Base-by-base conservation (phyloP, 2,329 filamentous ascomycete genomes). In the Cladosporium sp. region DNA sequence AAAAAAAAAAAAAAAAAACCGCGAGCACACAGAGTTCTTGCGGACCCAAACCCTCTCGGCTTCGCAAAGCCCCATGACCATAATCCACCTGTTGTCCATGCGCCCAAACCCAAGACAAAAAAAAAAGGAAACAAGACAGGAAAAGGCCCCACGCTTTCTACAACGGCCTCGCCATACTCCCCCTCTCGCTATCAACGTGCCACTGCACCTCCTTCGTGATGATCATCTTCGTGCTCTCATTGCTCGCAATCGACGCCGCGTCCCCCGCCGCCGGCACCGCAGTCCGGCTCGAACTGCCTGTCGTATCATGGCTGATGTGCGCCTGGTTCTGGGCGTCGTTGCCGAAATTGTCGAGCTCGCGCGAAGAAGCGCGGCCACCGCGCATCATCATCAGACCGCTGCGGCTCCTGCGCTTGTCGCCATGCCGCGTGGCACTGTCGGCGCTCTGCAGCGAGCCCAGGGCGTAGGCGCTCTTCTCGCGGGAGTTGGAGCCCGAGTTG, bases 171-270 rank as follows among this genome's bases (percentile, higher is more conserved):
- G 31, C 31, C 28, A 55, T 21, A 55, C 55, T 52, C 16, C 61
- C 61, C 50, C 26, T 28, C 50, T 63, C 61, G 28, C 61, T 63
- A 18, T 49, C 50, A 33, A 68, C 68, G 50, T 66, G 65, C 35
- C 67, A 68, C 49, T 67, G 59, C 40, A 68, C 67, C 28, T 69
- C 65, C 40, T 69, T 69, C 56, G 66, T 68, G 7, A 69, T 69
- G 40, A 69, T 69, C 68, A 69, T 68, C 66, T 53, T 66, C 65
- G 62, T 67, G 29, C 66, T 68, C 16, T 66, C 68, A 55, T 68
- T 61, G 18, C 68, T 69, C 35, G 49, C 63, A 12, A 68, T 55
- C 14, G 66, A 68, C 18, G 60, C 65, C 33, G 65, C 62, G 46
- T 66, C 64, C 26, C 35, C 23, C 8, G 11, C 10, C 29, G 29